Conservation (phyloP, 1,284 basidiomycete species). For the Sanghuangporus baumii region DNA sequence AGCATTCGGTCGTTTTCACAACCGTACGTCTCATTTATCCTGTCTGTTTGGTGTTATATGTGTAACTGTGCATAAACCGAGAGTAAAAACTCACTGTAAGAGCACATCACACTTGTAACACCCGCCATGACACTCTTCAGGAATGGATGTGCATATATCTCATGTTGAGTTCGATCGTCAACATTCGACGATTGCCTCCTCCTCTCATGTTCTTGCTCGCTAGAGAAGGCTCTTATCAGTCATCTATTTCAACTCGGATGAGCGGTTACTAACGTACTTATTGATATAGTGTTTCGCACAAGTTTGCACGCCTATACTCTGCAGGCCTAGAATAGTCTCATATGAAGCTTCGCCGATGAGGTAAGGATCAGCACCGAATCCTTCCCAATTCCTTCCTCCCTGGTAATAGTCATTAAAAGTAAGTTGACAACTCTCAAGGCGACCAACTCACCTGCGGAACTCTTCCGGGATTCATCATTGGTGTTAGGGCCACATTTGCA, state of each 20-base stretch:
- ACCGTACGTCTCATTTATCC: slow-evolving; percentile 73
- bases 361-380: slow-evolving; percentile 76
- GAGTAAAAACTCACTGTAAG: slow-evolving; percentile 39
- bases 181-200: slow-evolving; percentile 55
- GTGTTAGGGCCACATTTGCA: slow-evolving; percentile 62
- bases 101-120: slow-evolving; percentile 75
- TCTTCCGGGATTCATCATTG: slow-evolving; percentile 70
- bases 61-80: neutral
- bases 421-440: slow-evolving; percentile 26
- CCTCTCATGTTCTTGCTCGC: slow-evolving; percentile 64
- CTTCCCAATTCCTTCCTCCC: slow-evolving; percentile 83
- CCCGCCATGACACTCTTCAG: slow-evolving; percentile 71
- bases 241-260: too few species aligned
- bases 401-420: neutral
- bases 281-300: slow-evolving; percentile 76
- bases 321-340: slow-evolving; percentile 72
- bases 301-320: slow-evolving; percentile 66
- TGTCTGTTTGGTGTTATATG: slow-evolving; percentile 30
- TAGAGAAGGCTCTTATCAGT: slow-evolving; percentile 52
- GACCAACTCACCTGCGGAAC: slow-evolving; percentile 40
- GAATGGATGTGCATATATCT: slow-evolving; percentile 71
- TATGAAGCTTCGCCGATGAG: slow-evolving; percentile 67
- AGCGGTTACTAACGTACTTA: slow-evolving; percentile 41
- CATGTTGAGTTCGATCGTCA: slow-evolving; percentile 74
- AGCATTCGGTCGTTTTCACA: slow-evolving; percentile 74